Evolutionary conservation across 495 filamentous ascomycete species (phyloP).

Genomic region (Penicillium egyptiacum): DNA sequence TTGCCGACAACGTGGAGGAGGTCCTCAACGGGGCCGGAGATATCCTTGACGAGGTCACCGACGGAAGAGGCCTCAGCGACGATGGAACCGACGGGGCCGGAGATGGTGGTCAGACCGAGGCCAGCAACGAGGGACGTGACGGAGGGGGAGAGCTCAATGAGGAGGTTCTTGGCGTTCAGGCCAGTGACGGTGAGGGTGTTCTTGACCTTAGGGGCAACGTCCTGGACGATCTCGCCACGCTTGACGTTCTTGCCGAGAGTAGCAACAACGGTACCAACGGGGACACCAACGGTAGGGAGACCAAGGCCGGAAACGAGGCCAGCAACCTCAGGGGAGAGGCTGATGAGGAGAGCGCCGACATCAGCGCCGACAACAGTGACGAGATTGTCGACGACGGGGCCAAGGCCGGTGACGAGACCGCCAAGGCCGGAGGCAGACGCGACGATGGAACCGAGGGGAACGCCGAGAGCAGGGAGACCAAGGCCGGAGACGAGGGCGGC

Average conservation of each 20-base stretch:
- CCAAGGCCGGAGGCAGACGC: constrained; percentile 33
- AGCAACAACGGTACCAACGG: constrained; percentile 22
- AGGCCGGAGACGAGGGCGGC: constrained; percentile 35
- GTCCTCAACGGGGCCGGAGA: constrained; percentile 30
- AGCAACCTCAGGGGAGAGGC: constrained; percentile 13
- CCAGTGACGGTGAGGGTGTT: constrained; percentile 36
- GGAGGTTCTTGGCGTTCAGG: constrained; percentile 33
- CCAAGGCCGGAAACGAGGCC: constrained; percentile 22
- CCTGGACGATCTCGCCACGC: constrained; percentile 35
- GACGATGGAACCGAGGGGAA: constrained; percentile 28
- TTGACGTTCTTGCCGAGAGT: constrained; percentile 28
- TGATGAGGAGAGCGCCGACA: constrained; percentile 24
- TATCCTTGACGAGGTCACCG: constrained; percentile 41
- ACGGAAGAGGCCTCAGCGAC: constrained; percentile 32
- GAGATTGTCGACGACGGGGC: constrained; percentile 31
- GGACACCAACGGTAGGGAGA: constrained; percentile 18
- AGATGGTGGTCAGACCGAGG: constrained; percentile 34
- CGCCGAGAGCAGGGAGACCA: constrained; percentile 31
- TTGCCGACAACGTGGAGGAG: constrained; percentile 38
- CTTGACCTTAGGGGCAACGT: constrained; percentile 34
- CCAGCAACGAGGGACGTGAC: constrained; percentile 32
- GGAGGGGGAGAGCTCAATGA: constrained; percentile 35
- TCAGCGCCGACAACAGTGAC: constrained; percentile 26
- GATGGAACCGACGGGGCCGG: constrained; percentile 30
- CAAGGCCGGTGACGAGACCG: constrained; percentile 33